Evolutionary conservation across 192 early-diverging fungal species (phyloP).

Genomic region (Rhizophagus sp.): DNA sequence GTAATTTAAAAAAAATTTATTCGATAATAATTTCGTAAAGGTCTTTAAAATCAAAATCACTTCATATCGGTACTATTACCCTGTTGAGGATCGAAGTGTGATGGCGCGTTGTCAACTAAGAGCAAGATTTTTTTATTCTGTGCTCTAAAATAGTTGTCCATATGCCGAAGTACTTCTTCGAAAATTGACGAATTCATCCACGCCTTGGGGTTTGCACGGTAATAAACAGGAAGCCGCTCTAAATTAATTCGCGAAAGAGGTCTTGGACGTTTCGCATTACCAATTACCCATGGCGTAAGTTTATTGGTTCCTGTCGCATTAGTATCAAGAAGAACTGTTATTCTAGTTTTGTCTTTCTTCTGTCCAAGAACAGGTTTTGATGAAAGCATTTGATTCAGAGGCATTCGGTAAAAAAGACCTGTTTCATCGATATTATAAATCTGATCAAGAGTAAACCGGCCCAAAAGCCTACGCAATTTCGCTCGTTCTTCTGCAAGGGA

Average conservation of each 20-base stretch:
- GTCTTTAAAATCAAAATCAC: too few species aligned
- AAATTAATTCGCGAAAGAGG: conserved; percentile 1
- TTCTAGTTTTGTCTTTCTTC: conserved; percentile 8
- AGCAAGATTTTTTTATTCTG: conserved; percentile 18
- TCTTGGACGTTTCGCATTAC: too few species aligned
- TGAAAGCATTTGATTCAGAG: too few species aligned
- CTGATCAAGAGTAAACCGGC: too few species aligned
- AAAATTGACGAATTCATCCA: conserved; percentile 9
- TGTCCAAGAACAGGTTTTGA: background rate
- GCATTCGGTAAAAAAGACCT: too few species aligned
- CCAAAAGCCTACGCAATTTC: too few species aligned
- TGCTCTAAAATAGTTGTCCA: conserved; percentile 8
- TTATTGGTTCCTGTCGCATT: too few species aligned
- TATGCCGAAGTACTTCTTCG: background rate
- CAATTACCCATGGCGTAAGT: too few species aligned
- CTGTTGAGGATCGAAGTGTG: conserved; percentile 1
- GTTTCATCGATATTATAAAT: too few species aligned
- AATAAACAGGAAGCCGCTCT: background rate
- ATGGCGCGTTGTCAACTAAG: conserved; percentile 16
- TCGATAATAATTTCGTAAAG: background rate
- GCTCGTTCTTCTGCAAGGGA: too few species aligned
- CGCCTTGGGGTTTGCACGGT: conserved; percentile 4
- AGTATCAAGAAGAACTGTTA: background rate
- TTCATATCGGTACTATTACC: background rate
- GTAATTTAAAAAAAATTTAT: too few species aligned